Base-by-base conservation (phyloP, 2,329 filamentous ascomycete genomes). In the Pseudocercospora macadamiae region DNA sequence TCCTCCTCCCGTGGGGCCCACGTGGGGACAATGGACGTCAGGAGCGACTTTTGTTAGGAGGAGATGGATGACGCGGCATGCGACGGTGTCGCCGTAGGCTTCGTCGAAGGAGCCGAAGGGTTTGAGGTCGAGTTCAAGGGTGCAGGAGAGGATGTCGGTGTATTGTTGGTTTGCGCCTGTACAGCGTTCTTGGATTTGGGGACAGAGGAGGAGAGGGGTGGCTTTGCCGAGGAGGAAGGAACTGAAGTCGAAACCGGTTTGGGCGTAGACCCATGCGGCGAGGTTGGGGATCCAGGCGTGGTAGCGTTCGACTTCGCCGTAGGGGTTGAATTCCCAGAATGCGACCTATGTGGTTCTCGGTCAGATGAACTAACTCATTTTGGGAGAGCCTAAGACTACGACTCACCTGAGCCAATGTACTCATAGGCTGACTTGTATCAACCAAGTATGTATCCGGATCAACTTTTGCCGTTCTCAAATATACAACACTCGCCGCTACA, bases 291-390 rank as follows among this genome's bases (percentile, higher is more conserved):
- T 75, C 70, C 73, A 78, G 16, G 77, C 76, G 62, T 80, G 76
- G 61, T 79, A 80, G 18, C 75, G 71, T 14, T 74, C 59, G 4
- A 80, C 77, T 10, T 70, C 74, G 39, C 80, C 79, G 3, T 71
- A 59, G 2, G 75, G 68, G 57, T 81, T 76, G 58, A 82, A 77
- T 28, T 73, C 74, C 78, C 78, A 82, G 60, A 81, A 82, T 0
- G 77, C 76, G 10, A 79, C 55, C 64, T 68, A 18, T 4, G 28
- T 32, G 23, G 14, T 4, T 19, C 18, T 14, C 48, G 10, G 1
- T 34, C 26, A 34, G 16, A n/a, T n/a, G n/a, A n/a, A n/a, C n/a
- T 26, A 51, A 16, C 47, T 12, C 30, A 12, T n/a, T 4, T 8
- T 6, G 8, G 3, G 9, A 1, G 4, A 3, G n/a, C n/a, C 21